Evolutionary conservation across 495 filamentous ascomycete genomes (phyloP), one percentile per base, ranked within the genome.

Genomic region (Tuber magnatum): DNA sequence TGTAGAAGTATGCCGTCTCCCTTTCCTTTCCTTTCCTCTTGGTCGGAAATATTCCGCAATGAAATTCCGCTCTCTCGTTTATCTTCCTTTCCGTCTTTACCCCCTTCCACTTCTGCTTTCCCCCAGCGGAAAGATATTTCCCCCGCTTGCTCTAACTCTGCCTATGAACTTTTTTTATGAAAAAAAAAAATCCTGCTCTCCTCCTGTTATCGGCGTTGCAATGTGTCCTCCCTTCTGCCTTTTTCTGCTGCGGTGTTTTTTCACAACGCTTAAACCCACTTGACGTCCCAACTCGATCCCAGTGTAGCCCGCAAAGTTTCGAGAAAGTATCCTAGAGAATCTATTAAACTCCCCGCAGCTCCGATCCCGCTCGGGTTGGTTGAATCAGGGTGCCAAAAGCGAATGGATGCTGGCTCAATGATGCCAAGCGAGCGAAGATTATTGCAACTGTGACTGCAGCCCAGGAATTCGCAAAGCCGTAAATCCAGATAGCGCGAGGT

Each of bases 311-410:
- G 65, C 42, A 22, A 68, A 18, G 32, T 38, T 72, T 70, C 32
- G 70, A 48, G 41, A 70, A 40, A 71, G 39, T 73, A 43, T 65
- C 51, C 70, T 40, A 43, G 32, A 70, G 41, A 78, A 79, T 18
- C 61, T 75, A 79, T 78, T 75, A 73, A 78, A 75, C 70, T 43
- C 69, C 70, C 70, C 56, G 69, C 38, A 72, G 56, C 35, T 61
- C 44, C 70, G 43, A 73, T 79, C 74, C 78, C 43, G 76, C 73
- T 72, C 72, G 71, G 76, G 71, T 71, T 80, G 56, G 70, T 73
- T 71, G 69, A 51, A 74, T 72, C 76, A 68, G 77, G 78, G 78
- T 75, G 79, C 79, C 75, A 81, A 80, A 76, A 80, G 79, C 70
- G 77, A 80, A 75, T 61, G 78, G 78, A 80, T 80, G 78, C 78